Evolutionary conservation across 352 stramenopile genomes (phyloP), one percentile per base, ranked within the genome.

Genomic region (Detonula confervacea): DNA sequence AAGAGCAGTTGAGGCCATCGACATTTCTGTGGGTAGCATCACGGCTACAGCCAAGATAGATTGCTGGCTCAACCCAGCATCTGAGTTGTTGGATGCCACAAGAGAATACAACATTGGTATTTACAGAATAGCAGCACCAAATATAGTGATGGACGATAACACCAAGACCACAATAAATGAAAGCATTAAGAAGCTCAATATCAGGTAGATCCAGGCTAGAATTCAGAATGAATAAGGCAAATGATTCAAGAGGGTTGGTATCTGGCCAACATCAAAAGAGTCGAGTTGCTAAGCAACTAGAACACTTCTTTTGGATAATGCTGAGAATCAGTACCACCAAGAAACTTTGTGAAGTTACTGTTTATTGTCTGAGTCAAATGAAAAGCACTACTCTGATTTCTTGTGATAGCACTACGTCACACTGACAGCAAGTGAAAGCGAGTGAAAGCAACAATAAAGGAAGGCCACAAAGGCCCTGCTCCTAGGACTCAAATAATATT

Each of bases 351-450:
- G 9, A 47, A 2, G 29, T 69, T 7, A 47, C 42, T 16, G 60
- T 42, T 27, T 69, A 69, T 27, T 8, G 42, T 46, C 39, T 69
- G 24, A 46, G 42, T 9, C 60, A 69, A 59, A 56, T n/a, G 14
- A 42, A 35, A 42, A 42, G 60, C 20, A 59, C 22, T 0, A 20
- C 39, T 12, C 33, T 11, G 16, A 49, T 18, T 18, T 3, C 3
- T 4, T 8, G 39, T 14, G 42, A 42, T 22, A 14, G 20, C 16
- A 56, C 44, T n/a, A 69, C 60, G 9, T 20, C 60, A 1, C 54
- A 39, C 18, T 57, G 7, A 1, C 44, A 69, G 12, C 60, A 69
- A 20, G n/a, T 57, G 5, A n/a, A n/a, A n/a, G n/a, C 1, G 29
- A 20, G 22, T 14, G n/a, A n/a, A n/a, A n/a, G n/a, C n/a, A 9